Conservation (phyloP, 2,329 filamentous ascomycete species). For the Exophiala calicioides region DNA sequence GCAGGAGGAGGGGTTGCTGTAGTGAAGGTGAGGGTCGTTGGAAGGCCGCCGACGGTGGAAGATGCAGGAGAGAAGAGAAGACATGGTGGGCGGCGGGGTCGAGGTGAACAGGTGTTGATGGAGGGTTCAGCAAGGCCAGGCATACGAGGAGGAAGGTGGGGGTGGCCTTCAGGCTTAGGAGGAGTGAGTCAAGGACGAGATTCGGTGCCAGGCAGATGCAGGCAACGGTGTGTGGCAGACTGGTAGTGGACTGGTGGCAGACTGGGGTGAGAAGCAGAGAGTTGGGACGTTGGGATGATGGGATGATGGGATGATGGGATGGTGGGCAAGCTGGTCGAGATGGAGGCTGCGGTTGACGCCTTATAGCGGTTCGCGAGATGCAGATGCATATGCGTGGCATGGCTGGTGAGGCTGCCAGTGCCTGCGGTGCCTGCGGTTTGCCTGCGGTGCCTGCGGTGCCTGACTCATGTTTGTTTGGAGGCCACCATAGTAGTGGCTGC, state of each 20-base stretch:
- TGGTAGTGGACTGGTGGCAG: too few species aligned
- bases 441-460: background rate
- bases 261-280: too few species aligned
- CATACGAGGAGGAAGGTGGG: background rate
- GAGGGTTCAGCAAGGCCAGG: constrained; percentile 1
- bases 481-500: too few species aligned
- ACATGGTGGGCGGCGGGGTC: constrained; percentile 1
- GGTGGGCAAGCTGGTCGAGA: too few species aligned
- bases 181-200: too few species aligned
- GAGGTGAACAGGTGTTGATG: background rate
- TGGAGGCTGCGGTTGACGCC: background rate
- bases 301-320: too few species aligned
- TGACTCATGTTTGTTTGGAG: too few species aligned
- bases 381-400: background rate
- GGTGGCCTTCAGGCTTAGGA: background rate
- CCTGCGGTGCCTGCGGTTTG: background rate
- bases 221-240: too few species aligned
- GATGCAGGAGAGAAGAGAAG: constrained; percentile 7
- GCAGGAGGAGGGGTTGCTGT: constrained; percentile 1
- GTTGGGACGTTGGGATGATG: too few species aligned
- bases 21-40: background rate
- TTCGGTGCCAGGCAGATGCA: too few species aligned
- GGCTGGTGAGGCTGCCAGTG: background rate
- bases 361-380: background rate
- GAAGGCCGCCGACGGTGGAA: constrained; percentile 8